Percentiles rank a stretch among this genome's conserved stretches.
Evolutionary conservation across 1,284 basidiomycete genomes (phyloP).

Genomic region (Neonothopanus nambi): DNA sequence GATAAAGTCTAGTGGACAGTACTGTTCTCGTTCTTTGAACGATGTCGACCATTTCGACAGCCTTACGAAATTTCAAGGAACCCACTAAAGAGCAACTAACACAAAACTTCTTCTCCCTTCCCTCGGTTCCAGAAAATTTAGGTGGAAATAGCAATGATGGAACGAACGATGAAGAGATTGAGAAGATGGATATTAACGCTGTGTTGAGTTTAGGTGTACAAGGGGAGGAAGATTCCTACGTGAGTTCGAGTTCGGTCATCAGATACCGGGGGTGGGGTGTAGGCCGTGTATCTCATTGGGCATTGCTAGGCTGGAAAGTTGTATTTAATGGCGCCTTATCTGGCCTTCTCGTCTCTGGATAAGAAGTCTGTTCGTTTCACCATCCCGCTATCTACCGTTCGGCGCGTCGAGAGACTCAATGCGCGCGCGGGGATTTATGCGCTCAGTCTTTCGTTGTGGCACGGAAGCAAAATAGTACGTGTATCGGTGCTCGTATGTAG

Average conservation of each 20-base stretch:
- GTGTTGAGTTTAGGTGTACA: slow-evolving; percentile 80
- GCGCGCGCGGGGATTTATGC: slow-evolving; percentile 94
- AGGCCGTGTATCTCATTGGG: neutral
- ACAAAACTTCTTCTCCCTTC: slow-evolving; percentile 84
- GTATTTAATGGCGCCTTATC: slow-evolving; percentile 86
- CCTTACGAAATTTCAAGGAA: slow-evolving; percentile 88
- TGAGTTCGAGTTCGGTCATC: slow-evolving; percentile 45
- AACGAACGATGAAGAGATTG: slow-evolving; percentile 43
- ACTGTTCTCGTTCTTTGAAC: neutral
- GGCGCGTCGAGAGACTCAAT: slow-evolving; percentile 93
- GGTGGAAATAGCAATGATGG: slow-evolving; percentile 23
- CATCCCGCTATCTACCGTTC: slow-evolving; percentile 89
- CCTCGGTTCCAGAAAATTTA: slow-evolving; percentile 32
- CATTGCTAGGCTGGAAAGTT: slow-evolving; percentile 83
- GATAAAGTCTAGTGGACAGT: too few relatives aligned
- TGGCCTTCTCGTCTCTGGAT: slow-evolving; percentile 91
- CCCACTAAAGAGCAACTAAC: slow-evolving; percentile 84
- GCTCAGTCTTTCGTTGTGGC: slow-evolving; percentile 92
- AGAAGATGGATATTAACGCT: slow-evolving; percentile 89
- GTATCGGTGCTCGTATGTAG: neutral
- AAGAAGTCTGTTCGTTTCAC: slow-evolving; percentile 91
- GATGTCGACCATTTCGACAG: slow-evolving; percentile 81
- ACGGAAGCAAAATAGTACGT: slow-evolving; percentile 91
- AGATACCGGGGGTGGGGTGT: too few relatives aligned
- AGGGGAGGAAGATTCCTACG: slow-evolving; percentile 89